Evolutionary conservation across 1,284 basidiomycete genomes (phyloP), one percentile per base, ranked within the genome.

Genomic region (Ganoderma boninense): DNA sequence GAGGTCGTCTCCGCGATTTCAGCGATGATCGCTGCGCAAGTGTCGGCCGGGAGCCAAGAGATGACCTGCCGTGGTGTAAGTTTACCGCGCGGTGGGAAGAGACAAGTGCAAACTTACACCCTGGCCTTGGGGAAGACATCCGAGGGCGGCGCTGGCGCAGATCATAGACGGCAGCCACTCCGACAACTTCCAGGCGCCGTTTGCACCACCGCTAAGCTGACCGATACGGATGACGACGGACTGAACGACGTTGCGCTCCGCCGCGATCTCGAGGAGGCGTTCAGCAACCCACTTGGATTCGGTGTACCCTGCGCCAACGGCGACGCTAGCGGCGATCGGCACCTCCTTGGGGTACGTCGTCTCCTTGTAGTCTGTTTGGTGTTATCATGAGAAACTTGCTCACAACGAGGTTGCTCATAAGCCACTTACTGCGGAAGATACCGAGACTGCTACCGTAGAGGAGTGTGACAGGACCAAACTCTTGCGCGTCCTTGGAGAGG

Each of bases 271-370:
- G 14, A 82, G 69, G 23, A 83, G 72, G 43, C 73, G 66, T 70
- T 83, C 82, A 13, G 76, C 72, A 20, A 82, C 79, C 77, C 79
- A 82, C 71, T 83, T 83, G 8, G 80, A 80, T 69, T 82, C 78
- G 44, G 77, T 74, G 65, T 83, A 83, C 20, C 82, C 82, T 2
- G 70, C 67, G 5, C 76, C 77, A 4, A 74, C 71, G 1, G 79
- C 77, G 23, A 74, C 61, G 7, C 26, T 38, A 6, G 77, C 67
- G 38, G 77, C 68, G 13, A 72, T 56, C 0, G 68, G 65, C 49
- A n/a, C 59, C 57, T 75, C 74, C 26, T 49, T 35, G 1, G 72
- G 60, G 4, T 67, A 66, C 10, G 43, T 18, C 7, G 10, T 52
- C 23, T 42, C 46, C 46, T 64, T n/a, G 43, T 32, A 43, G 14